phyloP scores from a whole-genome alignment of 2,329 filamentous ascomycete genomes.

The Aspergillus unguis region DNA sequence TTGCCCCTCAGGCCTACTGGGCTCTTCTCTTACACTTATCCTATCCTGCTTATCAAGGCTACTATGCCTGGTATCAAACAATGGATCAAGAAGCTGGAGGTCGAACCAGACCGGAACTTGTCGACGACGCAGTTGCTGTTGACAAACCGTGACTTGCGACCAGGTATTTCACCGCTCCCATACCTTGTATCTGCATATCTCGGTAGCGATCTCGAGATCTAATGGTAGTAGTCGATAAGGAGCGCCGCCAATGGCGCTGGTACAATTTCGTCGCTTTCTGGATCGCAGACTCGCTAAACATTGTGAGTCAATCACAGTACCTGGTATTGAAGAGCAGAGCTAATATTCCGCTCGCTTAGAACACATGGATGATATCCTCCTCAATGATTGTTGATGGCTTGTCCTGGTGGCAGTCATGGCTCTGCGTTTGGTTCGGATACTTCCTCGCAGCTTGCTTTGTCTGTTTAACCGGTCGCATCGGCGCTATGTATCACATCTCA shows the following conservation, averaged over 20 bases:
- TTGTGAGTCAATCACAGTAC: constrained; percentile 44
- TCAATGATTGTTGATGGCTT: constrained; percentile 74
- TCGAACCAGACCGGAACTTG: constrained; percentile 72
- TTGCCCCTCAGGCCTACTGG: too few relatives aligned
- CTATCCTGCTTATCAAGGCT: neutral
- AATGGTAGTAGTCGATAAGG: constrained; percentile 64
- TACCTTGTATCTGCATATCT: neutral
- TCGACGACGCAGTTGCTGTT: constrained; percentile 79
- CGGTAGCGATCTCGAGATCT: neutral
- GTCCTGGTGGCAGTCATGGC: constrained; percentile 88
- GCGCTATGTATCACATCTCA: constrained; percentile 81
- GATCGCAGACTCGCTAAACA: constrained; percentile 82
- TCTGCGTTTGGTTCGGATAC: constrained; percentile 87
- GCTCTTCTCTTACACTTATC: neutral
- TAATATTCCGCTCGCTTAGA: constrained; percentile 41
- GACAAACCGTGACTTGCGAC: constrained; percentile 76
- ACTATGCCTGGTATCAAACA: constrained; percentile 29
- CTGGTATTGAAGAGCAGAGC: neutral
- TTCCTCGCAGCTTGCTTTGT: constrained; percentile 72
- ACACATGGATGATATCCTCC: constrained; percentile 91
- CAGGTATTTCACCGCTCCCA: constrained; percentile 37
- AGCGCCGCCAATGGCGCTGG: constrained; percentile 75
- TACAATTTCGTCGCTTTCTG: constrained; percentile 90
- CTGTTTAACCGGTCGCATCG: constrained; percentile 74
- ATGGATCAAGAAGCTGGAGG: constrained; percentile 59